A percentile compares a stretch with the other conserved stretches of the same genome.
Evolutionary conservation across 1,139 yeast genomes (phyloP).

Genomic region (Yamadazyma atmosphaerica): DNA sequence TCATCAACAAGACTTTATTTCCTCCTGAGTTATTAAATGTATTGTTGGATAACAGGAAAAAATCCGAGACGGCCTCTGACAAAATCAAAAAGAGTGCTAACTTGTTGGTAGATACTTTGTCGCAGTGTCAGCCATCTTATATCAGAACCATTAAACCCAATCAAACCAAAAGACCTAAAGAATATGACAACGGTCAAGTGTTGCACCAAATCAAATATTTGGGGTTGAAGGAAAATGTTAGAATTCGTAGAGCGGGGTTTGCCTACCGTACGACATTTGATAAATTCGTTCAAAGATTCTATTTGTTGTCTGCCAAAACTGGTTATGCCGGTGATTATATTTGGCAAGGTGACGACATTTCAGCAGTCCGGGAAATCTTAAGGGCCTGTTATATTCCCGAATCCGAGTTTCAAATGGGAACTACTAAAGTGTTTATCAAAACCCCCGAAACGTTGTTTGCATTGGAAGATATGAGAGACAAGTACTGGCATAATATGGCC

Average conservation of each 20-base stretch:
- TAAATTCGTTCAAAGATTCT: constrained; percentile 95
- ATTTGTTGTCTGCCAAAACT: constrained; percentile 80
- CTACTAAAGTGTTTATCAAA: constrained; percentile 91
- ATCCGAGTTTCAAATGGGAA: constrained; percentile 88
- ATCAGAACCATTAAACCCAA: constrained; percentile 98
- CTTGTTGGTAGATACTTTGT: constrained; percentile 81
- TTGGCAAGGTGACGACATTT: constrained; percentile 84
- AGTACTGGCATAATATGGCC: constrained; percentile 98
- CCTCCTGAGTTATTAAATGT: constrained; percentile 63
- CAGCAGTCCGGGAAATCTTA: constrained; percentile 80
- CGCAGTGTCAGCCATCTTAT: constrained; percentile 90
- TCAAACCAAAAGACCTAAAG: constrained; percentile 87
- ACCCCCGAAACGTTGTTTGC: constrained; percentile 97
- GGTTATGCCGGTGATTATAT: constrained; percentile 98
- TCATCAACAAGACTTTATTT: constrained; percentile 63
- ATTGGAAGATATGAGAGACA: constrained; percentile 93
- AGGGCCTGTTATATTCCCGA: constrained; percentile 77
- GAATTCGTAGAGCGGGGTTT: constrained; percentile 98
- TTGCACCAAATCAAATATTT: constrained; percentile 94
- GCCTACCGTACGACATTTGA: constrained; percentile 98
- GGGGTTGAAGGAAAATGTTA: constrained; percentile 94
- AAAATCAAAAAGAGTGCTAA: constrained; percentile 93
- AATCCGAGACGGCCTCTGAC: constrained; percentile 98
- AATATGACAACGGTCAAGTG: constrained; percentile 86
- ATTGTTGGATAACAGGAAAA: constrained; percentile 70